Conservation (phyloP, 805 yeast genomes). For the Kurtzmaniella cleridarum region DNA sequence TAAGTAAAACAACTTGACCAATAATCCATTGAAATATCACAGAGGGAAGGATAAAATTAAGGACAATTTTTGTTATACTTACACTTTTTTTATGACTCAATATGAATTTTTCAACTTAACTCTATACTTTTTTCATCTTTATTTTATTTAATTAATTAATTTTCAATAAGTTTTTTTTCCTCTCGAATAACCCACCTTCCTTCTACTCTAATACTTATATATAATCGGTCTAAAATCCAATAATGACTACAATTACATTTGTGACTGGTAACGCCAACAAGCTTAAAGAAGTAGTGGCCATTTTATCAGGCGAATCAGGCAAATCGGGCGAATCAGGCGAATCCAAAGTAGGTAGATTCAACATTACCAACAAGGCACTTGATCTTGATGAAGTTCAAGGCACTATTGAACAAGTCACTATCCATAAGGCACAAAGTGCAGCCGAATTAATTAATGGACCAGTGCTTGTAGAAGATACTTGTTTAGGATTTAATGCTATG, state of each 20-base stretch:
- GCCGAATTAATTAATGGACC: conserved; percentile 64
- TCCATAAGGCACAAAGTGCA: conserved; percentile 73
- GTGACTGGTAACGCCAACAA: conserved; percentile 90
- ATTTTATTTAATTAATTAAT: too few relatives aligned
- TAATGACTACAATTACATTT: conserved; percentile 45
- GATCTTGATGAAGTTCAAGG: conserved; percentile 94
- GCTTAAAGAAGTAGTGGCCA: conserved; percentile 75
- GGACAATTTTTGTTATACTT: too few relatives aligned
- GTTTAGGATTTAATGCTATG: conserved; percentile 75
- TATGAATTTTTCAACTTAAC: too few relatives aligned
- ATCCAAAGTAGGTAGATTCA: conserved; percentile 41
- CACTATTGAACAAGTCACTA: conserved; percentile 72
- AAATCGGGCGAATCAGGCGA: conserved; percentile 18
- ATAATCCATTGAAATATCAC: too few relatives aligned
- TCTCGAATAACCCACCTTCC: too few relatives aligned
- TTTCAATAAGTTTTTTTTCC: too few relatives aligned
- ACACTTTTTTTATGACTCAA: too few relatives aligned
- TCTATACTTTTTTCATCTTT: too few relatives aligned
- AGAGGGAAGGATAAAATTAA: too few relatives aligned
- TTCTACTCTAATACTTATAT: not conserved
- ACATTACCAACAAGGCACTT: conserved; percentile 56
- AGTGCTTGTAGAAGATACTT: conserved; percentile 93
- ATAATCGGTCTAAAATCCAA: not conserved
- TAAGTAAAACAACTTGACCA: too few relatives aligned
- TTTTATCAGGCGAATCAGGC: conserved; percentile 46